Evolutionary conservation across 768 basidiomycete species (phyloP).

Genomic region (button mushroom (Agaricus bisporus)): DNA sequence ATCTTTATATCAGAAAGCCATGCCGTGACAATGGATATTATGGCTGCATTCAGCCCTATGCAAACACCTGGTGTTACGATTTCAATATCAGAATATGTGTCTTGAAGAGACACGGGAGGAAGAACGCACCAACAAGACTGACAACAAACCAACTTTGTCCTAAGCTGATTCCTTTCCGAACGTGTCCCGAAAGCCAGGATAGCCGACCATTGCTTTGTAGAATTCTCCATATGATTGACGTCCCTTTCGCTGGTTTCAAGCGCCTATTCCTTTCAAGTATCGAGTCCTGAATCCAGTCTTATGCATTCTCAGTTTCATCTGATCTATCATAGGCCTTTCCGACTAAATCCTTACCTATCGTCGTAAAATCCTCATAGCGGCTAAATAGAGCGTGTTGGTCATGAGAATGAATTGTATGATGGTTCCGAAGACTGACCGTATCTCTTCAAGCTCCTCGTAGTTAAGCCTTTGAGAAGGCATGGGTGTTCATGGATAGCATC

Average conservation of each 20-base stretch:
- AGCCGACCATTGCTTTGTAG: slow-evolving; percentile 45
- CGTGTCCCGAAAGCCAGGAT: slow-evolving; percentile 56
- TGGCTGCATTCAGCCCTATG: slow-evolving; percentile 91
- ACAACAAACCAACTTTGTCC: slow-evolving; percentile 93
- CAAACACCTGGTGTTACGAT: slow-evolving; percentile 54
- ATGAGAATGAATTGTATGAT: background rate
- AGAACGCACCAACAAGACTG: slow-evolving; percentile 73
- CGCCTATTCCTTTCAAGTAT: slow-evolving; percentile 82
- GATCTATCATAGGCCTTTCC: background rate
- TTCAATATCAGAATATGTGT: background rate
- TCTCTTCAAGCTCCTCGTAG: slow-evolving; percentile 63
- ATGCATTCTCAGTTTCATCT: slow-evolving; percentile 4
- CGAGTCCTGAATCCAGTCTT: slow-evolving; percentile 98
- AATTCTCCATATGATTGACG: slow-evolving; percentile 35
- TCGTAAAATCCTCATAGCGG: slow-evolving; percentile 92
- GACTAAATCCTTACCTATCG: slow-evolving; percentile 58
- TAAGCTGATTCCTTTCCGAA: slow-evolving; percentile 53
- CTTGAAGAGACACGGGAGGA: background rate
- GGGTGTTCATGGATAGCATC: slow-evolving; percentile 1
- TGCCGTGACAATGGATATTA: slow-evolving; percentile 92
- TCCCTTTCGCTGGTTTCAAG: slow-evolving; percentile 49
- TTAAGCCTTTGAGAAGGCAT: slow-evolving; percentile 47
- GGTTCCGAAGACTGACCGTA: slow-evolving; percentile 36
- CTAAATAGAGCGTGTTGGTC: slow-evolving; percentile 32
- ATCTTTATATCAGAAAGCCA: slow-evolving; percentile 98